phyloP scores from a whole-genome alignment of 495 filamentous ascomycete species.

The Staphylotrichum tortipilum region DNA sequence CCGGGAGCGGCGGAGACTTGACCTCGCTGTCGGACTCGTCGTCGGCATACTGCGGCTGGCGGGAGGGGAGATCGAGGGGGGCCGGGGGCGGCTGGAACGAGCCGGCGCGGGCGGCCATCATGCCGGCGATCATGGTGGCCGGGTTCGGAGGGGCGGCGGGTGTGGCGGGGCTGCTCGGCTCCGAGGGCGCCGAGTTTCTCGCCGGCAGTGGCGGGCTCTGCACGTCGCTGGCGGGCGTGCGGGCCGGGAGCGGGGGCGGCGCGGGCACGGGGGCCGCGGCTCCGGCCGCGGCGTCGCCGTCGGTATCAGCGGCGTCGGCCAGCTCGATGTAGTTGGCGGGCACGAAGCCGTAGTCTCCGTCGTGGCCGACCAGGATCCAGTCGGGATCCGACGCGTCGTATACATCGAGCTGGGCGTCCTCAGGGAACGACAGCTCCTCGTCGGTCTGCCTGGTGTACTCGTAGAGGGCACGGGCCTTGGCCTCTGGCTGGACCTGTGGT shows the following conservation, averaged over 20 bases:
- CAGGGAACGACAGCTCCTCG: constrained; percentile 91
- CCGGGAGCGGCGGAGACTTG: constrained; percentile 50
- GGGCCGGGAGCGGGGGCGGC: constrained; percentile 25
- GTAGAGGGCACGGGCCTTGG: constrained; percentile 77
- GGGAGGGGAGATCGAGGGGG: constrained; percentile 17
- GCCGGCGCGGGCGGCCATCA: constrained; percentile 49
- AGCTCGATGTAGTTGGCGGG: constrained; percentile 96
- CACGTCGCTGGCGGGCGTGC: constrained; percentile 23
- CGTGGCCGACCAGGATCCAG: constrained; percentile 85
- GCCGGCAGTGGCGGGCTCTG: constrained; percentile 29
- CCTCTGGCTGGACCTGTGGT: constrained; percentile 68
- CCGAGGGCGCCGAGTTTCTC: constrained; percentile 21
- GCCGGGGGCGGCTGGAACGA: constrained; percentile 17
- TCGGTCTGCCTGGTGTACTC: constrained; percentile 97
- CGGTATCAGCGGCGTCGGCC: constrained; percentile 18
- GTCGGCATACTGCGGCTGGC: constrained; percentile 13
- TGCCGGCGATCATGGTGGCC: constrained; percentile 62
- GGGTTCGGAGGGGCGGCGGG: constrained; percentile 51
- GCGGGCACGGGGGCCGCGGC: constrained; percentile 17
- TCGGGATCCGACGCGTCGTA: constrained; percentile 90
- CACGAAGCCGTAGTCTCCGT: constrained; percentile 86
- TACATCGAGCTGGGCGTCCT: constrained; percentile 75
- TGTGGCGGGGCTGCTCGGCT: constrained; percentile 17
- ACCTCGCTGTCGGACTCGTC: constrained; percentile 28
- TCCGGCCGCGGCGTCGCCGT: constrained; percentile 21